Conservation (phyloP, 306 rosid genomes). For the Malus fusca region DNA sequence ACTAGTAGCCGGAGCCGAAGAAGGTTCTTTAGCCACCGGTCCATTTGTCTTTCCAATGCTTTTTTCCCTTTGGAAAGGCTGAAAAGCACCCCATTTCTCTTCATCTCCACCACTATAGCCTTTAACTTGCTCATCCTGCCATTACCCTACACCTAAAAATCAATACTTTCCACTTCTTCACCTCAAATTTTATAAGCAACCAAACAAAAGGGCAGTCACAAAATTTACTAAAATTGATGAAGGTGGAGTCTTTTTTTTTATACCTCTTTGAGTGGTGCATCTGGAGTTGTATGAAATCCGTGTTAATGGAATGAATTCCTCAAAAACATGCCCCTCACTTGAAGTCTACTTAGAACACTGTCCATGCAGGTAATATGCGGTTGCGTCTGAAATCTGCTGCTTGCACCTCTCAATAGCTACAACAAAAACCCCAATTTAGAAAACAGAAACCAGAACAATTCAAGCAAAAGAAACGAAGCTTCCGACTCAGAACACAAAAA, state of each 20-base stretch:
- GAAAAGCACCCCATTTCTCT: conserved; percentile 72
- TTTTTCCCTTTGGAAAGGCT: conserved; percentile 61
- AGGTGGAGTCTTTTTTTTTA: neutral
- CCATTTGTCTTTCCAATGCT: conserved; percentile 16
- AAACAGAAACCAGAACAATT: neutral
- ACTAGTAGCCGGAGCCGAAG: conserved; percentile 43
- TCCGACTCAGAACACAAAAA: neutral
- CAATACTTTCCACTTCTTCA: neutral
- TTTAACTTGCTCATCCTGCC: conserved; percentile 39
- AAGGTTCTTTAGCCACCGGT: conserved; percentile 17
- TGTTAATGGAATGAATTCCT: conserved; percentile 72
- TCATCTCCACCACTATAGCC: conserved; percentile 56
- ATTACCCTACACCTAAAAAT: conserved; percentile 1
- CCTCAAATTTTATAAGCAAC: neutral
- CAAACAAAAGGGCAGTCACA: neutral
- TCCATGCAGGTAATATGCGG: conserved; percentile 48
- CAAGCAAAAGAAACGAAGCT: neutral
- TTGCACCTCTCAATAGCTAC: conserved; percentile 66
- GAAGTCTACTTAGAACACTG: conserved; percentile 80
- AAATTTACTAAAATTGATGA: neutral
- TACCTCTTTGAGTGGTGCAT: conserved; percentile 54
- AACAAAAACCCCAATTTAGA: neutral
- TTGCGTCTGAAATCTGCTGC: conserved; percentile 50
- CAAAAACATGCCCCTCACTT: conserved; percentile 48
- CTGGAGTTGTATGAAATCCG: conserved; percentile 40